phyloP scores from a whole-genome alignment of 2,329 filamentous ascomycete species.

The Beauveria rudraprayagi region DNA sequence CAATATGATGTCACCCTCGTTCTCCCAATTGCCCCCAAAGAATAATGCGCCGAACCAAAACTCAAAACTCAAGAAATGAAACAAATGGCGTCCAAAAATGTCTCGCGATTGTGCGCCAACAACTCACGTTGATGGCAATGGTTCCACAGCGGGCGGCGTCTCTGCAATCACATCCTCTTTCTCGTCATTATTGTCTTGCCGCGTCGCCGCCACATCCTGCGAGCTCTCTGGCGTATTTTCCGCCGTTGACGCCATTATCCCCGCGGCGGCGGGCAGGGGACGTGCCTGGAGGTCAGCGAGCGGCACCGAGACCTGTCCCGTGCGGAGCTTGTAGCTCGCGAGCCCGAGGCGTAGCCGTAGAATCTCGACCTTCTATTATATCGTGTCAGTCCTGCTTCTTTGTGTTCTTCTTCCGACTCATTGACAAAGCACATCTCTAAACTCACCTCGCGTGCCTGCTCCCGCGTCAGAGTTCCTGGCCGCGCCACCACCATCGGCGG shows the following conservation, averaged over 20 bases:
- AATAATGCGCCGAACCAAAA: background rate
- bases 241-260: constrained; percentile 21
- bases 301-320: constrained; percentile 60
- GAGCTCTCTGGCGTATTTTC: constrained; percentile 13
- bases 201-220: background rate
- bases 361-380: constrained; percentile 51
- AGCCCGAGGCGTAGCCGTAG: constrained; percentile 61
- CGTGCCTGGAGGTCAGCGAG: constrained; percentile 48
- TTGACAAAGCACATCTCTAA: constrained; percentile 13
- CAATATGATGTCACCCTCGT: background rate
- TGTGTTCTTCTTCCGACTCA: background rate
- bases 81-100: background rate
- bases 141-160: constrained; percentile 21
- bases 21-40: background rate
- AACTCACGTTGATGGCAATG: no score
- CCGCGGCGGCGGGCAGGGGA: constrained; percentile 19
- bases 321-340: constrained; percentile 67
- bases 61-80: background rate
- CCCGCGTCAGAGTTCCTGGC: constrained; percentile 33
- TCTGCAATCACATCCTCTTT: constrained; percentile 33
- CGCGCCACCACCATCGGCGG: background rate
- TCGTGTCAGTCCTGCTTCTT: constrained; percentile 7
- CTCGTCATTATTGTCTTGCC: constrained; percentile 16
- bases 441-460: constrained; percentile 43
- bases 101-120: no score